phyloP scores from a whole-genome alignment of 306 rosid genomes.

The Cucumis hystrix region DNA sequence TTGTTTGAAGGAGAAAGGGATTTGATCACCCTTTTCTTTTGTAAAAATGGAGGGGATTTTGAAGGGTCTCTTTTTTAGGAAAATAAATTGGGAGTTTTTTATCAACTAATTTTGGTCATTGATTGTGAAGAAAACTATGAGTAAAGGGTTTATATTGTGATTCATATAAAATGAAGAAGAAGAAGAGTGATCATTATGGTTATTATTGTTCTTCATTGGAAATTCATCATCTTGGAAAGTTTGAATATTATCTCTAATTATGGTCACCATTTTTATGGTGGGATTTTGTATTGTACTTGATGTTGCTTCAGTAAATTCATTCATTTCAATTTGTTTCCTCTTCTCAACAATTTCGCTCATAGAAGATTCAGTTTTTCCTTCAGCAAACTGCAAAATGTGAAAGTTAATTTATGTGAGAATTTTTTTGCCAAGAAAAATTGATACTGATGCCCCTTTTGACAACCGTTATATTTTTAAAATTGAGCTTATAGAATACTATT shows the following conservation, averaged over 20 bases:
- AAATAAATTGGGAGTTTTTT: constrained; percentile 46
- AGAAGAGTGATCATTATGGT: neutral
- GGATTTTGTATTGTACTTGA: neutral
- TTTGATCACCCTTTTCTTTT: constrained; percentile 29
- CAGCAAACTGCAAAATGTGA: neutral
- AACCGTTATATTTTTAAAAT: too few relatives aligned
- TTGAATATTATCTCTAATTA: neutral
- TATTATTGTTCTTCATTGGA: neutral
- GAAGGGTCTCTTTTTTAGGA: constrained; percentile 52
- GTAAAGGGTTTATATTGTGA: constrained; percentile 12
- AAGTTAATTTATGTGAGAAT: neutral
- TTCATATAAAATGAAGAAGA: neutral
- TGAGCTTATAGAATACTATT: too few relatives aligned
- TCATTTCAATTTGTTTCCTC: neutral
- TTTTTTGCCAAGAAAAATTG: too few relatives aligned
- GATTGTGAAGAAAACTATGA: constrained; percentile 30
- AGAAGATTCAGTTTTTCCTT: neutral
- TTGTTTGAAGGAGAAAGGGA: constrained; percentile 46
- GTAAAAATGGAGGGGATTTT: constrained; percentile 35
- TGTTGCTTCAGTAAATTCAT: neutral
- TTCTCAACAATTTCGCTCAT: neutral
- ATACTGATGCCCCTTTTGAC: too few relatives aligned
- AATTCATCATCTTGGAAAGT: neutral
- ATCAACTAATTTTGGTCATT: constrained; percentile 32
- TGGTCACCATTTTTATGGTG: neutral